phyloP scores from a whole-genome alignment of 306 rosid species.

The Vigna radiata region DNA sequence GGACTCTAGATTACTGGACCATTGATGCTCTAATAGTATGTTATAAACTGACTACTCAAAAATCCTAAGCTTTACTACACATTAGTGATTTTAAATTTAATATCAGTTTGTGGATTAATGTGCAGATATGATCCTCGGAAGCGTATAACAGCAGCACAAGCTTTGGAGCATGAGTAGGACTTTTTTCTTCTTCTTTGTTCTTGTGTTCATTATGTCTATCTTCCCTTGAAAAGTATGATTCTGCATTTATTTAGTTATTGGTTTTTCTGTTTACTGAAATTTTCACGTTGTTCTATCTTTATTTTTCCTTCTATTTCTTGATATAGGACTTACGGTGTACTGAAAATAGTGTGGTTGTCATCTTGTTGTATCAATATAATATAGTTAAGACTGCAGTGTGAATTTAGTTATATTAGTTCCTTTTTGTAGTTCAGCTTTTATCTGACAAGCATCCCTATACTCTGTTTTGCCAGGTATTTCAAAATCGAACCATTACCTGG shows the following conservation, averaged over 20 bases:
- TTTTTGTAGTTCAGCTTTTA: not conserved
- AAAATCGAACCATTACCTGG: constrained; percentile 81
- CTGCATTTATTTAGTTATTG: not conserved
- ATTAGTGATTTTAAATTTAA: not conserved
- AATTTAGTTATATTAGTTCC: not conserved
- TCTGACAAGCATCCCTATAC: constrained; percentile 31
- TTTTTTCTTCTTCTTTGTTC: constrained; percentile 6
- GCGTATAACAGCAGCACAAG: constrained; percentile 81
- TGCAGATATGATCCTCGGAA: constrained; percentile 92
- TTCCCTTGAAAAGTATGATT: constrained; percentile 13
- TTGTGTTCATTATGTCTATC: not conserved
- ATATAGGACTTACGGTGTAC: not conserved
- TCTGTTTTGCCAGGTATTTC: constrained; percentile 66
- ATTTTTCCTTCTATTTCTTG: not conserved
- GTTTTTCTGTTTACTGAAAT: not conserved
- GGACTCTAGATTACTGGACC: not conserved
- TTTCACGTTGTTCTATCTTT: not conserved
- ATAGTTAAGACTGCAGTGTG: not conserved
- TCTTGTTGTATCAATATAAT: constrained; percentile 2
- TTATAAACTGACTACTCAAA: not conserved
- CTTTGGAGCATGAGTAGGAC: constrained; percentile 84
- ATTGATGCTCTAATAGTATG: not conserved
- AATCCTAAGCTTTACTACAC: not conserved
- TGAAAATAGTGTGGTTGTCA: constrained; percentile 2
- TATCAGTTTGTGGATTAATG: constrained; percentile 3